Evolutionary conservation across 345 rosid genomes (phyloP).

Genomic region (Litchi chinensis): DNA sequence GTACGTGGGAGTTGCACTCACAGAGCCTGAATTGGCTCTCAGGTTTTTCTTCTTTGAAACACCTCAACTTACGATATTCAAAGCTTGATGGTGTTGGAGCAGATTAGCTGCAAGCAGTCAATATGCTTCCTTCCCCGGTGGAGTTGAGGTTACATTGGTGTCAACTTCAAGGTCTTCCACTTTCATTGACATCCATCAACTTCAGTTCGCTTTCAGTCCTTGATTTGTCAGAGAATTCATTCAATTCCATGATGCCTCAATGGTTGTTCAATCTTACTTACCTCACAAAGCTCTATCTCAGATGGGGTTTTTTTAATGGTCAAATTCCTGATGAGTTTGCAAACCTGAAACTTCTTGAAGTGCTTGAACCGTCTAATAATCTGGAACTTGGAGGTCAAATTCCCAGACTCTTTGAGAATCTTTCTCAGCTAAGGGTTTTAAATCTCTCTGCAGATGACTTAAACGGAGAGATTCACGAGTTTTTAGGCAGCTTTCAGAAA

Average conservation of each 20-base stretch:
- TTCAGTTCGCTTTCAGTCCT: conserved; percentile 53
- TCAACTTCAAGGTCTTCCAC: conserved; percentile 39
- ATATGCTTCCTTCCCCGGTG: conserved; percentile 38
- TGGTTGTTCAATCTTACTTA: conserved; percentile 58
- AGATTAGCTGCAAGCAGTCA: conserved; percentile 43
- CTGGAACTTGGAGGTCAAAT: conserved; percentile 41
- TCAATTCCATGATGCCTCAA: conserved; percentile 39
- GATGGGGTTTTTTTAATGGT: conserved; percentile 41
- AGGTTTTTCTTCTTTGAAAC: conserved; percentile 37
- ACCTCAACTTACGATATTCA: conserved; percentile 43
- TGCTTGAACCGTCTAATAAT: conserved; percentile 44
- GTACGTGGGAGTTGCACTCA: conserved; percentile 16
- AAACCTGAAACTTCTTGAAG: conserved; percentile 32
- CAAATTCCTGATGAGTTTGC: conserved; percentile 42
- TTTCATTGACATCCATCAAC: conserved; percentile 31
- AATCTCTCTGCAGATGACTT: conserved; percentile 55
- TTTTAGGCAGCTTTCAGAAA: conserved; percentile 36
- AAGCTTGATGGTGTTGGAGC: conserved; percentile 36
- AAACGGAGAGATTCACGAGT: conserved; percentile 40
- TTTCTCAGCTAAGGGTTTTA: conserved; percentile 35
- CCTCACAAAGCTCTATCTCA: conserved; percentile 43
- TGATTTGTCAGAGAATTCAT: conserved; percentile 53
- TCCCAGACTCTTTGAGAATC: conserved; percentile 39
- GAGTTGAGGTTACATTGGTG: conserved; percentile 41
- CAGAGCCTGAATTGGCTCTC: conserved; percentile 45